A percentile compares a stretch with the other conserved stretches of the same genome.
Evolutionary conservation across 1,284 basidiomycete genomes (phyloP).

Genomic region (Apiotrichum akiyoshidainum): DNA sequence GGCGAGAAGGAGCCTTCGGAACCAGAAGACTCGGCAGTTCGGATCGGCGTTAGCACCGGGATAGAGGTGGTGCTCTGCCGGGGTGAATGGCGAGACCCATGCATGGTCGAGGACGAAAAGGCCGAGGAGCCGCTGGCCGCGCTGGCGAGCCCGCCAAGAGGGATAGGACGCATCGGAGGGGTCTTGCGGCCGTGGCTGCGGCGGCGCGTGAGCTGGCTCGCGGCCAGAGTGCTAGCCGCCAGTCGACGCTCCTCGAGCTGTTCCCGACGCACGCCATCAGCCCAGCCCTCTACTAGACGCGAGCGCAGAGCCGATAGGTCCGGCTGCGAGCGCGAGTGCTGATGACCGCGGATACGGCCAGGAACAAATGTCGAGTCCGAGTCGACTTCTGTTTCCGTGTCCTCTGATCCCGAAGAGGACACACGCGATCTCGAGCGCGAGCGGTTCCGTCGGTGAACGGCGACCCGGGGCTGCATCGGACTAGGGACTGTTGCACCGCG

Average conservation of each 20-base stretch:
- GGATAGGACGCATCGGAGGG: slow-evolving; percentile 19
- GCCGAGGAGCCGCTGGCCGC: too few species aligned
- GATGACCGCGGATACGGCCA: slow-evolving; percentile 14
- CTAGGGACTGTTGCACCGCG: slow-evolving; percentile 12
- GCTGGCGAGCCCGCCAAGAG: slow-evolving; percentile 2
- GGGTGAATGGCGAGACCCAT: slow-evolving; percentile 23
- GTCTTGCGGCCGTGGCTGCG: slow-evolving; percentile 24
- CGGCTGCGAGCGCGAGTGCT: slow-evolving; percentile 41
- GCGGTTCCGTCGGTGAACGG: neutral
- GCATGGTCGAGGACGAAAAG: too few species aligned
- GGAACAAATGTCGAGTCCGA: slow-evolving; percentile 38
- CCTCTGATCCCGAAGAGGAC: slow-evolving; percentile 17
- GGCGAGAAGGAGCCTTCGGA: slow-evolving; percentile 24
- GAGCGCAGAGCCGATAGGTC: slow-evolving; percentile 39
- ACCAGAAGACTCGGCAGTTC: slow-evolving; percentile 3
- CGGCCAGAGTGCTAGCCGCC: neutral
- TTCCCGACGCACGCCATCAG: slow-evolving; percentile 24
- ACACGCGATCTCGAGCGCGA: slow-evolving; percentile 10
- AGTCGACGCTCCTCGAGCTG: slow-evolving; percentile 15
- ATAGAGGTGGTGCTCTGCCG: slow-evolving; percentile 16
- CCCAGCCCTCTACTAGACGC: slow-evolving; percentile 37
- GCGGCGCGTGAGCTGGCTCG: slow-evolving; percentile 10
- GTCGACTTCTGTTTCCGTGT: slow-evolving; percentile 39
- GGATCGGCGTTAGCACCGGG: slow-evolving; percentile 22
- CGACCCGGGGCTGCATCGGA: neutral